Evolutionary conservation across 768 basidiomycete genomes (phyloP), one percentile per base, ranked within the genome.

Genomic region (Mycena epipterygia): DNA sequence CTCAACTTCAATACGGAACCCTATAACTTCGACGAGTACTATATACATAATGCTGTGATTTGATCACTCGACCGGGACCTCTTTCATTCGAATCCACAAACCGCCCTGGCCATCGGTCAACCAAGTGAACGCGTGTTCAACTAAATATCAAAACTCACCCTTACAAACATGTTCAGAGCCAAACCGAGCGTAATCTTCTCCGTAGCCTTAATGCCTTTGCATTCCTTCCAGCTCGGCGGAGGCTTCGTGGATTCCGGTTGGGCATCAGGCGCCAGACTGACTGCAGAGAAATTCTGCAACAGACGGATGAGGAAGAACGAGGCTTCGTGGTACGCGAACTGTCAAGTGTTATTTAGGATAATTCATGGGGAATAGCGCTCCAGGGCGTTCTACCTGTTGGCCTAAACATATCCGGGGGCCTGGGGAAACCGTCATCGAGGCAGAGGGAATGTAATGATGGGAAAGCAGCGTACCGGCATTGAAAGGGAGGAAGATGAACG

Each of bases 401-500:
- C 66, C 71, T 2, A 72, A 25, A 13, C 66, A 72, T 72, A 89
- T 89, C 53, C 88, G 88, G 76, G 85, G 88, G 1, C 68, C 68
- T 23, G n/a, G 16, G 53, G 19, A 63, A 57, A 44, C 58, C 58
- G 8, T 23, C n/a, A 13, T 30, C 8, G 8, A 13, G 12, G 32
- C 13, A 9, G 32, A 52, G n/a, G 5, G 12, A 12, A 37, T 85
- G 64, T 16, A 5, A n/a, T 37, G 21, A 44, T 44, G 21, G 13
- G 42, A n/a, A n/a, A 37, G 35, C 35, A 5, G n/a, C 21, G 13
- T n/a, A 44, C 17, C 42, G 21, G 42, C 17, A 86, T 78, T 19
- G 42, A 44, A 56, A 35, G 84, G 84, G 7, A 87, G 76, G 74
- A 89, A 89, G 49, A 86, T 86, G 77, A 84, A 88, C 0, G 85